Evolutionary conservation across 2,329 filamentous ascomycete genomes (phyloP).

Genomic region (Rhynchosporium agropyri): DNA sequence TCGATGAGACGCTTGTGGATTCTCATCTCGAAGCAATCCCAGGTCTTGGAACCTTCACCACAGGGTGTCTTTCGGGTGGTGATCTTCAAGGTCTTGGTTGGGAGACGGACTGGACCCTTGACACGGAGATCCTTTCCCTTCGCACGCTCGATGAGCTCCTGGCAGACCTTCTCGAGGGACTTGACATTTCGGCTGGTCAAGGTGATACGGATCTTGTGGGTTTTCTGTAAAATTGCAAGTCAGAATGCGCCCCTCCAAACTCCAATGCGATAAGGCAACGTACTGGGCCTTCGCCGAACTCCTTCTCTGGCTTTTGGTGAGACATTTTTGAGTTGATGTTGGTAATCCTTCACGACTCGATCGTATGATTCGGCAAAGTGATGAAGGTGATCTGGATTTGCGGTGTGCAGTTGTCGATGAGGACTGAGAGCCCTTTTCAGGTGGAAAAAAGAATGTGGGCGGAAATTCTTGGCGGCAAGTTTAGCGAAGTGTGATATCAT

Average conservation of each 20-base stretch:
- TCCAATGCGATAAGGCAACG: constrained; percentile 44
- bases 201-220: constrained; percentile 98
- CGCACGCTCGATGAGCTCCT: constrained; percentile 97
- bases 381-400: constrained; percentile 24
- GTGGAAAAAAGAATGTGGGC: constrained; percentile 27
- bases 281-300: constrained; percentile 83
- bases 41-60: constrained; percentile 99
- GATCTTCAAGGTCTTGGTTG: constrained; percentile 89
- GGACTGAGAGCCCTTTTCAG: constrained; percentile 15
- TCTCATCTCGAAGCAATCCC: constrained; percentile 98
- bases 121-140: constrained; percentile 98
- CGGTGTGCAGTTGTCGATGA: constrained; percentile 23
- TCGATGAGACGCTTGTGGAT: constrained; percentile 99
- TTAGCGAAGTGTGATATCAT: constrained; percentile 29
- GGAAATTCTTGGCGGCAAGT: constrained; percentile 32
- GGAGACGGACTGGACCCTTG: constrained; percentile 97
- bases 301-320: constrained; percentile 93
- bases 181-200: constrained; percentile 92
- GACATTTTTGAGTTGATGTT: constrained; percentile 65
- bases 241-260: constrained; percentile 5
- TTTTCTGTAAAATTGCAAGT: constrained; percentile 61
- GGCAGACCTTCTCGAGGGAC: constrained; percentile 96
- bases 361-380: constrained; percentile 48
- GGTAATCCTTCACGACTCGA: constrained; percentile 76
- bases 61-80: constrained; percentile 92